A percentile compares a stretch with the other conserved stretches of the same genome.
Conservation (phyloP, 352 stramenopile genomes). For the Globisporangium takayamanum region DNA sequence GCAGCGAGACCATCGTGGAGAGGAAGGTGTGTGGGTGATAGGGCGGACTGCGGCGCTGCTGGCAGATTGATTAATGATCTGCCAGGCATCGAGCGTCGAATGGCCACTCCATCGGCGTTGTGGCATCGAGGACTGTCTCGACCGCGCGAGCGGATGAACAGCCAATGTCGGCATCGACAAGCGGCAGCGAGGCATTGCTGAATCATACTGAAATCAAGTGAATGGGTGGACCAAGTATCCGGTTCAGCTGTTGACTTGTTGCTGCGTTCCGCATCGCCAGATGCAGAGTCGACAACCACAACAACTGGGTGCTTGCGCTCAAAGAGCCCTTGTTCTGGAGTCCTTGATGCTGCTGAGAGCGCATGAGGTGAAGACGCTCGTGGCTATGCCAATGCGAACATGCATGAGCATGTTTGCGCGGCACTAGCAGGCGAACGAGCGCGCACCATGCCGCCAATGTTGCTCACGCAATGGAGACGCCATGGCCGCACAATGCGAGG, state of each 20-base stretch:
- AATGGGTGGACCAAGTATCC: neutral
- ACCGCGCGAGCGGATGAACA: neutral
- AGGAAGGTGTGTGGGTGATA: neutral
- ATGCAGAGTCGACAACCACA: neutral
- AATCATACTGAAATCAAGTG: slow-evolving; percentile 9
- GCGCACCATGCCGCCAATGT: no score
- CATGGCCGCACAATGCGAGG: no score
- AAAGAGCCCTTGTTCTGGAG: no score
- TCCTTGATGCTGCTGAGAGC: no score
- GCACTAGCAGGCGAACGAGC: no score
- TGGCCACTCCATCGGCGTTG: neutral
- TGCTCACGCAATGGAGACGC: no score
- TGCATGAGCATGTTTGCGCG: no score
- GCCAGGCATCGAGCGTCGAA: neutral
- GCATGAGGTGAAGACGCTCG: no score
- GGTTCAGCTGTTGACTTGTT: slow-evolving; percentile 4
- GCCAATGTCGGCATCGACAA: neutral
- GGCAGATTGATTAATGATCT: slow-evolving; percentile 11
- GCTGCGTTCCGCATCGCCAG: slow-evolving; percentile 6
- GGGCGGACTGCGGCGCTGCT: neutral
- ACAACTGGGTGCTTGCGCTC: neutral
- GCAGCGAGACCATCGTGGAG: slow-evolving; percentile 22
- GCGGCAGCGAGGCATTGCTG: no score
- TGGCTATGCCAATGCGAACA: no score
- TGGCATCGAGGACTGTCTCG: neutral